phyloP scores from a whole-genome alignment of 768 basidiomycete species.

The Chalciporus piperatus region DNA sequence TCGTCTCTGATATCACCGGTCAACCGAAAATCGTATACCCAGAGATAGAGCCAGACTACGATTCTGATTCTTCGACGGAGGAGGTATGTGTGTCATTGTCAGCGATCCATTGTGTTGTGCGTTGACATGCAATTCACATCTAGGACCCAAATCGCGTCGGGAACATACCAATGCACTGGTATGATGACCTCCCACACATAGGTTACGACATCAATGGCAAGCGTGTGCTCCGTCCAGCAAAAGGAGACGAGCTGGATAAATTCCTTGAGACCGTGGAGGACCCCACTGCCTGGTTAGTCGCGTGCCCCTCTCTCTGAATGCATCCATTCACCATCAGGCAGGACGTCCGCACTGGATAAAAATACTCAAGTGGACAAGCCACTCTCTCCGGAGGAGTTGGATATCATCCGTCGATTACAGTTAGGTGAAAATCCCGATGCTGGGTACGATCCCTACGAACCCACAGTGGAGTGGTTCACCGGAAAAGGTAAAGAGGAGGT shows the following conservation, averaged over 20 bases:
- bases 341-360: constrained; percentile 93
- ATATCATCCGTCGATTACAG: constrained; percentile 91
- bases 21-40: constrained; percentile 80
- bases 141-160: constrained; percentile 95
- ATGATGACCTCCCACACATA: constrained; percentile 98
- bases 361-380: constrained; percentile 82
- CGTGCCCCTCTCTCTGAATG: not conserved
- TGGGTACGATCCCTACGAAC: constrained; percentile 88
- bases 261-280: constrained; percentile 94
- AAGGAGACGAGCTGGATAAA: constrained; percentile 95
- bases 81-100: constrained; percentile 53
- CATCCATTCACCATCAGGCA: constrained; percentile 27
- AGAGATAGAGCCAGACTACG: constrained; percentile 87
- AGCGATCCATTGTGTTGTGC: not conserved
- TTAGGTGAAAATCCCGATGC: constrained; percentile 89
- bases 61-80: constrained; percentile 89
- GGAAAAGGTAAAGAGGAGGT: constrained; percentile 91
- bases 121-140: constrained; percentile 10
- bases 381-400: constrained; percentile 85
- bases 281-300: constrained; percentile 75
- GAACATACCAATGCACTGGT: constrained; percentile 96
- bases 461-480: constrained; percentile 95
- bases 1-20: constrained; percentile 82
- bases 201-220: constrained; percentile 96
- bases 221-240: constrained; percentile 88